Base-by-base conservation (phyloP, 2,329 filamentous ascomycete species). In the Pseudogymnoascus sp. region DNA sequence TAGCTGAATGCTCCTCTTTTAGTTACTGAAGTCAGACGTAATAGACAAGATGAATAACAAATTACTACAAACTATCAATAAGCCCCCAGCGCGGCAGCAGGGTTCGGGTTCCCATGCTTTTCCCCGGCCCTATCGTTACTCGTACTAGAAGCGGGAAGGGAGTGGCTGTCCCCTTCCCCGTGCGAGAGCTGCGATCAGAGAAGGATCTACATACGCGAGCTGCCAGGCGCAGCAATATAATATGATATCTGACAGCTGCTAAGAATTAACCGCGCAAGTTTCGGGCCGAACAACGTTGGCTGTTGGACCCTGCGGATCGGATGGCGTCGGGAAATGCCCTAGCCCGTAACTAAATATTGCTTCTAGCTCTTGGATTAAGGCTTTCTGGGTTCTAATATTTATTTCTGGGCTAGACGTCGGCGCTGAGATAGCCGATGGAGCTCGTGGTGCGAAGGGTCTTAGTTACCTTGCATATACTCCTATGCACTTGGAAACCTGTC, bases 91-190 rank as follows among this genome's bases (percentile, higher is more conserved):
- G 28, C 28, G 9, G 14, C 9, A 54, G 28, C 47, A 32, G 28
- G 47, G 28, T 14, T 54, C 47, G 28, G 28, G 43, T 25, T 25
- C 22, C 7, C 25, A 18, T 18, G 6, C 12, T 28, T 28, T 54
- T 50, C 47, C 16, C 47, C 47, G 16, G 28, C 18, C 47, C 47
- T 54, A 32, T 54, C n/a, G 16, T 32, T 18, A 12, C 16, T 14
- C n/a, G 47, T 18, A 54, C 47, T 54, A 54, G 47, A 54, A 32
- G 47, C 47, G n/a, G 47, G 28, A 54, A 30, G 28, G 47, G 28
- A 32, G 47, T 54, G 47, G 47, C 43, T n/a, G 25, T 32, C 43
- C 12, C 16, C 43, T 12, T 32, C 28, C 28, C 39, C 11, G 18
- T 22, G 16, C 28, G 16, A n/a, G 28, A 18, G n/a, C 47, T 34